Evolutionary conservation across 2,329 filamentous ascomycete genomes (phyloP), one percentile per base, ranked within the genome.

Genomic region (Tolypocladium cylindrosporum): DNA sequence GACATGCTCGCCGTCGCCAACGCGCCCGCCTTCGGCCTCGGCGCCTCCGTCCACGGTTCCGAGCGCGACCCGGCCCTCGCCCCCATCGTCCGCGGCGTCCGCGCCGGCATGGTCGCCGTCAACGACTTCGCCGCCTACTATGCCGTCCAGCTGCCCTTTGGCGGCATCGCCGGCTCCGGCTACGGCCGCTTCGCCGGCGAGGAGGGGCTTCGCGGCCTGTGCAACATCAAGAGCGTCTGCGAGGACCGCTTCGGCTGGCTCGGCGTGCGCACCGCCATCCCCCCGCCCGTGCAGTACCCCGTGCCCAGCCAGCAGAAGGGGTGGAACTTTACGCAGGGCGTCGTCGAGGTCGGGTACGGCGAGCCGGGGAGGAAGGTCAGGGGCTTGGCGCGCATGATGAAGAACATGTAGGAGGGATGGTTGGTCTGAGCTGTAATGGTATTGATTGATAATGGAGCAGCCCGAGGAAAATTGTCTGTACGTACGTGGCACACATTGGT

Each of bases 121-220:
- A 99, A 99, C 71, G 94, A 99, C 75, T 99, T 99, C 68, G 94
- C 87, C 24, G 88, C 86, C 36, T 97, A 86, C 72, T 99, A 99
- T 69, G 91, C 93, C 56, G 92, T 96, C 9, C 91, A 96, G 73
- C 76, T 99, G 43, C 94, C 94, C 0, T 99, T 99, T 72, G 94
- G 94, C 42, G 94, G 92, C 57, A 85, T 90, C n/a, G 85, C 84
- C 59, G 93, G 91, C 1, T 95, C 89, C 31, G 94, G 90, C 0
- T 97, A 97, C 71, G 94, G 94, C 1, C 82, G 93, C 3, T 99
- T 99, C 73, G 93, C 91, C 0, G 94, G 91, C 31, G 86, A 89
- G 63, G 94, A 99, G 71, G 94, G 94, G 0, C 74, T 99, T 27
- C 80, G 90, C 41, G 87, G 86, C 4, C 69, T 99, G 57, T 96